phyloP scores from a whole-genome alignment of 1,284 basidiomycete species.

The Ustilago nuda region DNA sequence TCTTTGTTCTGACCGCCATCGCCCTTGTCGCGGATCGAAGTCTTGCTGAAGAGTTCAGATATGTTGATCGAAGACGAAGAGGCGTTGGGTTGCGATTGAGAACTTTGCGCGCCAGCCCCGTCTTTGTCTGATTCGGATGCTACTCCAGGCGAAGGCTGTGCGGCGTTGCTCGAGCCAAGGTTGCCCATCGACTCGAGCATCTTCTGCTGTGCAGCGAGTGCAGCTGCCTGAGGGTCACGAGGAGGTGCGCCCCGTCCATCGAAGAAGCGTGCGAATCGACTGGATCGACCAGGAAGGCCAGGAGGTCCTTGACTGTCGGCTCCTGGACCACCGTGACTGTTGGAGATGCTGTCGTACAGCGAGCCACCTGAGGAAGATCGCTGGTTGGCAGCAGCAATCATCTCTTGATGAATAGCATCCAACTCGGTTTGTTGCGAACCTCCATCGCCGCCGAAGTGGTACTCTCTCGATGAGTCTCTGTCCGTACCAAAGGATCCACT shows the following conservation, averaged over 20 bases:
- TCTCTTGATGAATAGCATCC: conserved; percentile 44
- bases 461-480: conserved; percentile 33
- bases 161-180: conserved; percentile 6
- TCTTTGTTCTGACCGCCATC: conserved; percentile 25
- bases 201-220: conserved; percentile 59
- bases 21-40: conserved; percentile 31
- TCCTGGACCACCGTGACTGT: conserved; percentile 42
- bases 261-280: conserved; percentile 68
- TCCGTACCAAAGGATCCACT: conserved; percentile 17
- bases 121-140: conserved; percentile 18
- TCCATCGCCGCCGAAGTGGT: conserved; percentile 23
- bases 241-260: conserved; percentile 46
- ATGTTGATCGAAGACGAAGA: conserved; percentile 49
- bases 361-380: conserved; percentile 39
- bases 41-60: conserved; percentile 48
- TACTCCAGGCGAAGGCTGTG: background rate
- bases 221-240: conserved; percentile 57
- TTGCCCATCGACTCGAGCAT: conserved; percentile 47
- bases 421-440: conserved; percentile 34
- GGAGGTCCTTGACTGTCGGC: conserved; percentile 36
- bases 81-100: conserved; percentile 33
- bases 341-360: conserved; percentile 55
- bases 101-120: conserved; percentile 13
- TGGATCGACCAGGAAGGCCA: conserved; percentile 61
- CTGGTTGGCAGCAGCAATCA: conserved; percentile 49